phyloP scores from a whole-genome alignment of 345 rosid species.

The Sonneratia alba region DNA sequence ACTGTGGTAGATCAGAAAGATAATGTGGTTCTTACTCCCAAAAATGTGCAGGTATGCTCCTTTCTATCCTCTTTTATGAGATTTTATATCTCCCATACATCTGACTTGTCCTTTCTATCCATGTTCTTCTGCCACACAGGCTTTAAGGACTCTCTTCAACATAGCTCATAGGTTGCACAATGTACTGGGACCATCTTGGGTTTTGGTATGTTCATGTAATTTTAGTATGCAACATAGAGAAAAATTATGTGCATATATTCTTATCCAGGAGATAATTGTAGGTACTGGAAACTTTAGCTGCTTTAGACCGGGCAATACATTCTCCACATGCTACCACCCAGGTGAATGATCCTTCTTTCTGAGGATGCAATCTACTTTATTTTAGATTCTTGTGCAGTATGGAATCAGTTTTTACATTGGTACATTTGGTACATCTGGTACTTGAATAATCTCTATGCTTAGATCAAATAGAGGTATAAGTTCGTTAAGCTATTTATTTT shows the following conservation, averaged over 20 bases:
- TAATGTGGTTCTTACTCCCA: slow-evolving; percentile 66
- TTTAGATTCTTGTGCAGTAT: neutral
- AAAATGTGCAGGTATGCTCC: slow-evolving; percentile 84
- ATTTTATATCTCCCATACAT: slow-evolving; percentile 7
- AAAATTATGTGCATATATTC: neutral
- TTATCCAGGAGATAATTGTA: slow-evolving; percentile 22
- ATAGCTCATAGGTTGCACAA: slow-evolving; percentile 88
- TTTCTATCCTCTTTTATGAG: slow-evolving; percentile 1
- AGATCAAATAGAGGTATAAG: neutral
- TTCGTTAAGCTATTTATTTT: neutral
- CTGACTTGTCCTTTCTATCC: slow-evolving; percentile 13
- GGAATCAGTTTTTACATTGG: neutral
- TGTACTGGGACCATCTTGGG: slow-evolving; percentile 99
- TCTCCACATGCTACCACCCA: slow-evolving; percentile 96
- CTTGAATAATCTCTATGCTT: neutral
- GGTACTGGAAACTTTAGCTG: slow-evolving; percentile 94
- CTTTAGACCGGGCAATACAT: slow-evolving; percentile 84
- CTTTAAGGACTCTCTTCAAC: slow-evolving; percentile 93
- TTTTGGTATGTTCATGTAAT: slow-evolving; percentile 59
- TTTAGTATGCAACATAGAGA: neutral
- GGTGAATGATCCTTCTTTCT: slow-evolving; percentile 32
- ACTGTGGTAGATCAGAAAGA: slow-evolving; percentile 62
- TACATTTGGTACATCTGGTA: neutral
- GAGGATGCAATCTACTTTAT: neutral
- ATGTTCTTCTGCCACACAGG: slow-evolving; percentile 41